These are phyloP conservation scores for Blastobotrys apis DNA, from an alignment of 1,139 yeast species.

Conservation along the genomic window DNA sequence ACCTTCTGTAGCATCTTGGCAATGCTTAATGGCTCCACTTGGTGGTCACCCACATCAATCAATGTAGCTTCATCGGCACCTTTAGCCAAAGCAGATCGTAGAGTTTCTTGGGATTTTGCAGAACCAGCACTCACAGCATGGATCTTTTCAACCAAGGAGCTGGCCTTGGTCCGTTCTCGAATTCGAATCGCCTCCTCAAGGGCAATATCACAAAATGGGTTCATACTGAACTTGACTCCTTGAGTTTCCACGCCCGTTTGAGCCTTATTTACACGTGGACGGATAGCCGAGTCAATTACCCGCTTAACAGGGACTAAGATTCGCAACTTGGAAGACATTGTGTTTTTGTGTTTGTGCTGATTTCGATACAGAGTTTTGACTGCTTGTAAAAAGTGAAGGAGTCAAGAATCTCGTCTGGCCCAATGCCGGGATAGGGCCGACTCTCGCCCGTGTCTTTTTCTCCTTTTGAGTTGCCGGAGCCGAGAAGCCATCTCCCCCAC, in stretches of 20 bases:
- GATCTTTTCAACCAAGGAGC: slow-evolving; percentile 59
- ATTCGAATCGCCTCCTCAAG: slow-evolving; percentile 84
- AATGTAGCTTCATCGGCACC: slow-evolving; percentile 87
- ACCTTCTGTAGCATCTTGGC: slow-evolving; percentile 78
- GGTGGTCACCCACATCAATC: slow-evolving; percentile 66
- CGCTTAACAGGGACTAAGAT: slow-evolving; percentile 92
- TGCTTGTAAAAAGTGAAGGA: too few species aligned
- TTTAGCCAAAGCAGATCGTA: slow-evolving; percentile 88
- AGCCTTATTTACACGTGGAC: slow-evolving; percentile 87
- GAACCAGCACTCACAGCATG: slow-evolving; percentile 95
- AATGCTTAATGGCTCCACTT: slow-evolving; percentile 82
- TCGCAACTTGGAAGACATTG: slow-evolving; percentile 44
- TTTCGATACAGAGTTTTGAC: too few species aligned
- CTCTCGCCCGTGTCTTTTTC: too few species aligned
- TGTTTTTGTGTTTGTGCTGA: not conserved
- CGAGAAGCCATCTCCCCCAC: too few species aligned
- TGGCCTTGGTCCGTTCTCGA: slow-evolving; percentile 60
- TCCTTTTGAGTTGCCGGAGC: too few species aligned
- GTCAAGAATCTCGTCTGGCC: too few species aligned
- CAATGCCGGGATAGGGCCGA: too few species aligned
- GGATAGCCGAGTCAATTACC: slow-evolving; percentile 88
- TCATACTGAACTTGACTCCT: slow-evolving; percentile 89
- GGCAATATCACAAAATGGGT: slow-evolving; percentile 97
- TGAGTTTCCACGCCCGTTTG: slow-evolving; percentile 82
- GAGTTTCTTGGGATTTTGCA: slow-evolving; percentile 76